These are phyloP conservation scores for Streptanthus diversifolius DNA, from an alignment of 345 rosid species.

Conservation along the genomic window DNA sequence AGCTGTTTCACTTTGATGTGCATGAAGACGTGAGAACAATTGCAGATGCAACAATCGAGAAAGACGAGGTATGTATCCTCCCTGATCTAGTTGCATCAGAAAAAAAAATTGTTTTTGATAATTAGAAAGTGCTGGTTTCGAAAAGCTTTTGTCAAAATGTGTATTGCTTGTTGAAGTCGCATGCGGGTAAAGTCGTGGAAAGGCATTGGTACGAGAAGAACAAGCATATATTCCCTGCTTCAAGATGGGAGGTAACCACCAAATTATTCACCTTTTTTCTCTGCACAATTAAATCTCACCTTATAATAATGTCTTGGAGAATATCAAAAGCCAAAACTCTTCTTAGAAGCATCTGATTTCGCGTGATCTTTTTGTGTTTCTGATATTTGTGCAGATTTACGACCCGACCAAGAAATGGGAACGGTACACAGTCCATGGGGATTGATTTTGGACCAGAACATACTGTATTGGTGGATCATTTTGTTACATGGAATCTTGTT, in stretches of 20 bases:
- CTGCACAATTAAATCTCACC: background rate
- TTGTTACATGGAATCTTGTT: background rate
- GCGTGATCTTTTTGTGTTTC: background rate
- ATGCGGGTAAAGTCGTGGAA: conserved; percentile 99
- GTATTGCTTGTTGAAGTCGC: conserved; percentile 50
- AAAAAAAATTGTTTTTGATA: background rate
- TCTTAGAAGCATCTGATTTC: background rate
- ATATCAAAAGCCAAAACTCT: background rate
- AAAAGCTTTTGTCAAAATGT: conserved; percentile 1
- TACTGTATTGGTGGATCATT: background rate
- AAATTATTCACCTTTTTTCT: background rate
- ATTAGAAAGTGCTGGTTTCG: background rate
- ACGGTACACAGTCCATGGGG: conserved; percentile 94
- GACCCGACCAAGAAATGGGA: conserved; percentile 92
- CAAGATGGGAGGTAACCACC: conserved; percentile 89
- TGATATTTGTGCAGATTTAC: conserved; percentile 52
- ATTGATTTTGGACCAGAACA: conserved; percentile 36
- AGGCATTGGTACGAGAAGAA: conserved; percentile 99
- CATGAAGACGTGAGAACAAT: conserved; percentile 96
- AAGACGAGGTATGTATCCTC: conserved; percentile 68
- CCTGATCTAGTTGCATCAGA: background rate
- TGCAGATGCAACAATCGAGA: conserved; percentile 96
- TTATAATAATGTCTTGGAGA: background rate
- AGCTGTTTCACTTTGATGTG: conserved; percentile 99
- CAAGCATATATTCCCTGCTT: conserved; percentile 98